Evolutionary conservation across 306 rosid species (phyloP), one percentile per base, ranked within the genome.

Genomic region (Casuarina cunninghamiana): DNA sequence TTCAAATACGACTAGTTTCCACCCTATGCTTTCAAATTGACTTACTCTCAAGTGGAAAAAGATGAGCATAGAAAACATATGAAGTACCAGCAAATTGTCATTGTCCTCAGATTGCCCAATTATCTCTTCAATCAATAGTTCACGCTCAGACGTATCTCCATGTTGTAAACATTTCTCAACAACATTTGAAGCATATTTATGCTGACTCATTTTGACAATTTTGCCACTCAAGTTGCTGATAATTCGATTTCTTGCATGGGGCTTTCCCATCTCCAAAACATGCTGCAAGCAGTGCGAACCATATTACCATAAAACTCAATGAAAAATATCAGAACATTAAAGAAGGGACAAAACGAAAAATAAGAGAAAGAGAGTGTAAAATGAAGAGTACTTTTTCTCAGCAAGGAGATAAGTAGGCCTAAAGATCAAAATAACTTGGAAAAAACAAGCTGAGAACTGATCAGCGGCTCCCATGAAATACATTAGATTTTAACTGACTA

Each of bases 161-260:
- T 86, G 83, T 83, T 88, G 91, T 87, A 94, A 84, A 83, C 98
- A 92, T 82, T 94, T 92, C 82, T 94, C 98, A 61, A 94, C 80
- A 62, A 94, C 98, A 84, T 94, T 92, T 37, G 98, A 94, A 63
- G 97, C 98, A 66, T 85, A 93, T 76, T 93, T 91, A 84, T 89
- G 96, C 85, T 81, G 89, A 75, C 96, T 91, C 87, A 89, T 66
- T 78, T 83, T 83, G 49, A 91, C 91, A 87, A 91, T 61, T 66
- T 71, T 84, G 63, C 91, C 89, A 17, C 74, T 38, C 79, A 91
- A 76, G 82, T 86, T 87, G 77, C 78, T 81, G 61, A 91, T 87
- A 37, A 91, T 91, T 83, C 86, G 86, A 65, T 88, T 83, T 78
- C 93, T 85, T 81, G 89, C 90, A 43, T 76, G 80, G 63, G 79